Conservation (phyloP, 306 rosid genomes). For the Cicer bijugum region DNA sequence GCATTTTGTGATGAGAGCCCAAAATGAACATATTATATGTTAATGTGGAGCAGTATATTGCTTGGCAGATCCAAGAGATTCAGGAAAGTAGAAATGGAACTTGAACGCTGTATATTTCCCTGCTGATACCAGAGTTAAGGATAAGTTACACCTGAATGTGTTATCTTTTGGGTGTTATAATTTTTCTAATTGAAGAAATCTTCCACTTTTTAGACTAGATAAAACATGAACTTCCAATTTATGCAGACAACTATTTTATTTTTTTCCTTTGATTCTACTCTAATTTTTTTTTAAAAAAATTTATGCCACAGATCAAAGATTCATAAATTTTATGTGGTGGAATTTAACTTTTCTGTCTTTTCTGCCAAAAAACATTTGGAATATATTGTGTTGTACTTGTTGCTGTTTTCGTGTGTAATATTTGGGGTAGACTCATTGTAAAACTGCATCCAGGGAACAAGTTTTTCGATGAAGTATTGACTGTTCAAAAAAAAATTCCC, state of each 20-base stretch:
- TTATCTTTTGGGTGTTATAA: conserved; percentile 36
- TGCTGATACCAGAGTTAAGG: neutral
- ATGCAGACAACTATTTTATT: neutral
- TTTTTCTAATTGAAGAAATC: conserved; percentile 37
- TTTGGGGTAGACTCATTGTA: no score
- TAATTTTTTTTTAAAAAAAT: no score
- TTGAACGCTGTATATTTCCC: conserved; percentile 33
- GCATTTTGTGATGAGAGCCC: conserved; percentile 50
- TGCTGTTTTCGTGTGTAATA: no score
- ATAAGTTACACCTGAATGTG: conserved; percentile 24
- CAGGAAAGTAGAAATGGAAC: conserved; percentile 27
- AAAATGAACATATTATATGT: conserved; percentile 28
- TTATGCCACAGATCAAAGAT: no score
- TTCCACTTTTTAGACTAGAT: conserved; percentile 4
- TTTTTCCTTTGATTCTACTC: no score
- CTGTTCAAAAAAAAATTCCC: no score
- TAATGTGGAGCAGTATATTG: conserved; percentile 26
- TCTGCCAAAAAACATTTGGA: no score
- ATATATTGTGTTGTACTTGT: no score
- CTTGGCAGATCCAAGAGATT: conserved; percentile 23
- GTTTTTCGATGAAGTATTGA: no score
- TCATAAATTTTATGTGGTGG: no score
- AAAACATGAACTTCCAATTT: conserved; percentile 22
- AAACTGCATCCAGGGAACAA: no score
- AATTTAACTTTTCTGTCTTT: no score